Conservation (phyloP, 768 basidiomycete species). For the Chalciporus pseudorubinellus region DNA sequence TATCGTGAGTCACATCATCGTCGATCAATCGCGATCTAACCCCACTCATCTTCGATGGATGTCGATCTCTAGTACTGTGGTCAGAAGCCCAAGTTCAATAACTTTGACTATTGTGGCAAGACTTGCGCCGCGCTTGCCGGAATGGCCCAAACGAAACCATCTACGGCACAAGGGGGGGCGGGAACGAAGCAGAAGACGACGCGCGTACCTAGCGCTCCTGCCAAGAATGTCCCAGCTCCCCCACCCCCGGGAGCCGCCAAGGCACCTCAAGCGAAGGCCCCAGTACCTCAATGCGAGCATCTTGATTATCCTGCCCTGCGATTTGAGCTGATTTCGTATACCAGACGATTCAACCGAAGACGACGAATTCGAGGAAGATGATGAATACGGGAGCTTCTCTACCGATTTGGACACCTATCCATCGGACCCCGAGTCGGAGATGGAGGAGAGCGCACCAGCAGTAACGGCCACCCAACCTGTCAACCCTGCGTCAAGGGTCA, state of each 20-base stretch:
- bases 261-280: slow-evolving; percentile 10
- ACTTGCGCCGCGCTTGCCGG: slow-evolving; percentile 55
- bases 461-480: slow-evolving; percentile 7
- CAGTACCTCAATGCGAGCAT: slow-evolving; percentile 22
- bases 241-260: slow-evolving; percentile 14
- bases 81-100: slow-evolving; percentile 59
- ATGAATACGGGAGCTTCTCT: slow-evolving; percentile 17
- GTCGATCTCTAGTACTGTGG: slow-evolving; percentile 43
- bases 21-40: slow-evolving; percentile 29
- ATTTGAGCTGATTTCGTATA: slow-evolving; percentile 11
- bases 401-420: slow-evolving; percentile 34
- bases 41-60: slow-evolving; percentile 19
- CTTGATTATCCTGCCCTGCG: slow-evolving; percentile 4
- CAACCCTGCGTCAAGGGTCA: slow-evolving; percentile 8
- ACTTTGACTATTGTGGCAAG: slow-evolving; percentile 63
- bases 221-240: slow-evolving; percentile 3
- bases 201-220: slow-evolving; percentile 8
- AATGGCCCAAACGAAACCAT: slow-evolving; percentile 19
- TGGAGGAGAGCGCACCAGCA: slow-evolving; percentile 13
- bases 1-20: slow-evolving; percentile 23
- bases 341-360: slow-evolving; percentile 26
- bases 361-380: slow-evolving; percentile 26
- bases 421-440: slow-evolving; percentile 30
- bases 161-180: slow-evolving; percentile 10
- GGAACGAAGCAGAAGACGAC: slow-evolving; percentile 21